Evolutionary conservation across 2,329 filamentous ascomycete genomes (phyloP).

Genomic region (Talaromyces sp.): DNA sequence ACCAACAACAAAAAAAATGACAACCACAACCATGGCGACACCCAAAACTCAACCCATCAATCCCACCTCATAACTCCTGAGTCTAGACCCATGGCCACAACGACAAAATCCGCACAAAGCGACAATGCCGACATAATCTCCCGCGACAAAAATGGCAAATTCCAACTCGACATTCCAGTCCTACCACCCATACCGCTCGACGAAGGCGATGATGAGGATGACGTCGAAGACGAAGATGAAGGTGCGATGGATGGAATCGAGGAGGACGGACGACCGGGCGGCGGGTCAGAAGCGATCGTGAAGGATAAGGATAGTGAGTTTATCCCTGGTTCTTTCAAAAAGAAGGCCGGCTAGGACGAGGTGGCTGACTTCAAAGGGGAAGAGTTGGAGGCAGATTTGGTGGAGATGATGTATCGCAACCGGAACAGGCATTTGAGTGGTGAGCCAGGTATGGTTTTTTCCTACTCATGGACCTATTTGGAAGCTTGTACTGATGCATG

Average conservation of each 20-base stretch:
- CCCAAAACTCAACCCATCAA: not conserved
- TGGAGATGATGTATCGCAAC: slow-evolving; percentile 42
- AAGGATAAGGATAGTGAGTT: slow-evolving; percentile 42
- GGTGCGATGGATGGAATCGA: slow-evolving; percentile 40
- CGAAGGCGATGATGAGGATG: slow-evolving; percentile 37
- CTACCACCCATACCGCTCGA: slow-evolving; percentile 36
- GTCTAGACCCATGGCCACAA: not conserved
- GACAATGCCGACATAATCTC: slow-evolving; percentile 49
- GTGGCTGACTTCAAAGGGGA: not conserved
- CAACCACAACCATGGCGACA: not conserved
- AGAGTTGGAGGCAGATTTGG: slow-evolving; percentile 47
- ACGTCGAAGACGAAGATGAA: slow-evolving; percentile 35
- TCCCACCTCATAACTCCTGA: not conserved
- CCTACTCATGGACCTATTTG: not conserved
- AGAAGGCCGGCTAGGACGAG: too few relatives aligned
- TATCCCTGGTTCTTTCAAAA: not conserved
- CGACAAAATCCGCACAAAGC: not conserved
- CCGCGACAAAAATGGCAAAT: slow-evolving; percentile 48
- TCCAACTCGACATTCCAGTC: slow-evolving; percentile 45
- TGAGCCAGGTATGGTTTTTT: slow-evolving; percentile 52
- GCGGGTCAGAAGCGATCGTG: slow-evolving; percentile 39
- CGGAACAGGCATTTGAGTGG: slow-evolving; percentile 51
- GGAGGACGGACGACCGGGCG: slow-evolving; percentile 50
- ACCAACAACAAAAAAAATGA: not conserved
- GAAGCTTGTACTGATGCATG: not conserved